Evolutionary conservation across 495 filamentous ascomycete genomes (phyloP).

Genomic region (Jackrogersella multiformis): DNA sequence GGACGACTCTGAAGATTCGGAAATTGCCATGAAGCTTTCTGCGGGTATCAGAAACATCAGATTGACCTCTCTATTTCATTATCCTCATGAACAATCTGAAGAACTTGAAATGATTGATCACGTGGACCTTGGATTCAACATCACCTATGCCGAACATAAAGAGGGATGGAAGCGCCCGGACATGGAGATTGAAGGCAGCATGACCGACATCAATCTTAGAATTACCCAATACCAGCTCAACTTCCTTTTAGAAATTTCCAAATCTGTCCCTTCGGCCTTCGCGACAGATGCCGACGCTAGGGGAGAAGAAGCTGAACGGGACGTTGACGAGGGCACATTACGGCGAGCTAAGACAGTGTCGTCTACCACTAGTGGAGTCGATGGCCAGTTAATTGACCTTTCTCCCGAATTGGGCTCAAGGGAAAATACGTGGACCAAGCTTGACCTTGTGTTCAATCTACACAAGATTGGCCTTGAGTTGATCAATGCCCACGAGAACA

Average conservation of each 20-base stretch:
- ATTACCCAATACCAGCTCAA: conserved; percentile 91
- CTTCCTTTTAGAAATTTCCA: conserved; percentile 83
- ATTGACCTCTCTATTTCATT: conserved; percentile 89
- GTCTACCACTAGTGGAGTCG: conserved; percentile 51
- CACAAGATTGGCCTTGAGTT: conserved; percentile 88
- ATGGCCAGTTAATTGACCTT: conserved; percentile 63
- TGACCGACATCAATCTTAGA: conserved; percentile 90
- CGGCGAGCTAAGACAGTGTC: conserved; percentile 59
- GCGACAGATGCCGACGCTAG: conserved; percentile 76
- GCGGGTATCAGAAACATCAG: conserved; percentile 92
- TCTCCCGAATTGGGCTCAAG: conserved; percentile 70
- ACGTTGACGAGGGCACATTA: conserved; percentile 57
- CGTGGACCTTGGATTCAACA: conserved; percentile 89
- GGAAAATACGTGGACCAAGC: conserved; percentile 84
- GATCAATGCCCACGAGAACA: conserved; percentile 75
- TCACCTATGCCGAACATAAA: conserved; percentile 89
- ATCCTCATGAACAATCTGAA: conserved; percentile 73
- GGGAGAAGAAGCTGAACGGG: conserved; percentile 63
- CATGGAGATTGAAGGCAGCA: conserved; percentile 85
- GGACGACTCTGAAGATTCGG: conserved; percentile 72
- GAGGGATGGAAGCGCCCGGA: conserved; percentile 82
- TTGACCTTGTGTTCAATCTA: conserved; percentile 92
- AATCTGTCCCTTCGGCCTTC: conserved; percentile 87
- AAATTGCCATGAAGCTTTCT: conserved; percentile 86
- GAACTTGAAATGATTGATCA: conserved; percentile 96